Conservation (phyloP, 768 basidiomycete species). For the Holtermannia corniformis region DNA sequence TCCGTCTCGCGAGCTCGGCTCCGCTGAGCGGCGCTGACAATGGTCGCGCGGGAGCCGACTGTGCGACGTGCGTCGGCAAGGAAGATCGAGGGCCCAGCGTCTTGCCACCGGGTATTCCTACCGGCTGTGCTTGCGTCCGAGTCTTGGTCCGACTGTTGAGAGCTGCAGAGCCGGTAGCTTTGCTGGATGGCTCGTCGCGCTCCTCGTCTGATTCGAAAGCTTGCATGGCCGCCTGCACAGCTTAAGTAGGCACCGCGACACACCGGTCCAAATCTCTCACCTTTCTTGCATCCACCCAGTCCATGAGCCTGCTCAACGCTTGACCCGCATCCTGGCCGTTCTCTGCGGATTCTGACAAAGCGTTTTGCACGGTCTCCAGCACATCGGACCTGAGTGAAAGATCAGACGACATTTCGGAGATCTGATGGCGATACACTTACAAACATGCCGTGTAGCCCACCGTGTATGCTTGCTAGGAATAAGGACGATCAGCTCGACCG, state of each 20-base stretch:
- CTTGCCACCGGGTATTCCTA: no score
- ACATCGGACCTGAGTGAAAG: constrained; percentile 31
- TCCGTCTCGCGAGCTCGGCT: not conserved
- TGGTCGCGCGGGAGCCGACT: constrained; percentile 3
- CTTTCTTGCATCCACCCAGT: constrained; percentile 35
- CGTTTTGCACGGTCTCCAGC: constrained; percentile 27
- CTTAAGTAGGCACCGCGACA: not conserved
- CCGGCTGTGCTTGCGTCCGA: no score
- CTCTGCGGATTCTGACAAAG: constrained; percentile 12
- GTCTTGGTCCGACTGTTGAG: no score
- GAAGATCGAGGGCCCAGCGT: not conserved
- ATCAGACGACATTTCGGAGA: no score
- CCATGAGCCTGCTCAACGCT: constrained; percentile 28
- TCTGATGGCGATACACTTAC: no score
- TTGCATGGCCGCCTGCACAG: constrained; percentile 26
- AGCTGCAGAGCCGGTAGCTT: no score
- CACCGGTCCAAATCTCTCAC: constrained; percentile 7
- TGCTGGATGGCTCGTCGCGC: constrained; percentile 10
- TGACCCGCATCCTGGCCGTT: constrained; percentile 23
- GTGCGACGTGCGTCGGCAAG: not conserved
- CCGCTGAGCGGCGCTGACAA: constrained; percentile 7
- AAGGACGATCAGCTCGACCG: not conserved
- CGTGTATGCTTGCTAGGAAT: not conserved
- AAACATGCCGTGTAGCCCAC: not conserved
- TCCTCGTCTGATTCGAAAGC: constrained; percentile 33